phyloP scores from a whole-genome alignment of 2,329 filamentous ascomycete genomes.

The Raffaelea albimanens region DNA sequence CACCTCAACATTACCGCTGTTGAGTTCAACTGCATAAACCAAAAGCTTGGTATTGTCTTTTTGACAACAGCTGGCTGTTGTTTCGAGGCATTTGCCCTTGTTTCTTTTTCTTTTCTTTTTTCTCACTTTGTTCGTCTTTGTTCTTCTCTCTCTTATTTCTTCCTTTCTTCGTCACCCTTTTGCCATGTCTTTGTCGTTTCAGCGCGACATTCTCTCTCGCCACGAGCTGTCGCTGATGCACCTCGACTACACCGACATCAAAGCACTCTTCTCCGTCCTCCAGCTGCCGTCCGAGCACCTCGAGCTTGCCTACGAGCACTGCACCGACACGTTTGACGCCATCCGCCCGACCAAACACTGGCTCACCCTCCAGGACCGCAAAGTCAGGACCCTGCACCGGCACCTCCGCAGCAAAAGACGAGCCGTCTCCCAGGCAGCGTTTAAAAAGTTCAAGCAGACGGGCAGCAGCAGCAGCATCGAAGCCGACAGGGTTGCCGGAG shows the following conservation, averaged over 20 bases:
- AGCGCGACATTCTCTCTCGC: neutral
- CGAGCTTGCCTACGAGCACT: neutral
- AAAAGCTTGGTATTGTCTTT: too few relatives aligned
- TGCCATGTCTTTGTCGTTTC: neutral
- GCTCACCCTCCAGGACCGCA: too few relatives aligned
- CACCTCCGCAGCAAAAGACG: too few relatives aligned
- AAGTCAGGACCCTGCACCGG: too few relatives aligned
- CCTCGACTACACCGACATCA: neutral
- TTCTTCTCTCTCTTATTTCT: neutral
- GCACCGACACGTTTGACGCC: too few relatives aligned
- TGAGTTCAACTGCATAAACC: too few relatives aligned
- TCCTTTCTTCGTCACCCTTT: neutral
- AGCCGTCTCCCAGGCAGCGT: too few relatives aligned
- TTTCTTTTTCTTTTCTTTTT: neutral
- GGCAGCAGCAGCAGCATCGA: constrained; percentile 7
- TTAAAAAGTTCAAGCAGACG: constrained; percentile 20
- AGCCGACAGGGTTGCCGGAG: constrained; percentile 5
- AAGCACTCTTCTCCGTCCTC: constrained; percentile 6
- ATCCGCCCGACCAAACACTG: too few relatives aligned
- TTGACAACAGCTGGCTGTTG: too few relatives aligned
- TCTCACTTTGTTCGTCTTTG: neutral
- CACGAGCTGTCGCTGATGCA: neutral
- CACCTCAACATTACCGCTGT: too few relatives aligned
- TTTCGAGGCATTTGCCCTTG: neutral
- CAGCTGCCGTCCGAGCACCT: constrained; percentile 4